Evolutionary conservation across 2,329 filamentous ascomycete species (phyloP), one percentile per base, ranked within the genome.

Genomic region (Metarhizium humberi): DNA sequence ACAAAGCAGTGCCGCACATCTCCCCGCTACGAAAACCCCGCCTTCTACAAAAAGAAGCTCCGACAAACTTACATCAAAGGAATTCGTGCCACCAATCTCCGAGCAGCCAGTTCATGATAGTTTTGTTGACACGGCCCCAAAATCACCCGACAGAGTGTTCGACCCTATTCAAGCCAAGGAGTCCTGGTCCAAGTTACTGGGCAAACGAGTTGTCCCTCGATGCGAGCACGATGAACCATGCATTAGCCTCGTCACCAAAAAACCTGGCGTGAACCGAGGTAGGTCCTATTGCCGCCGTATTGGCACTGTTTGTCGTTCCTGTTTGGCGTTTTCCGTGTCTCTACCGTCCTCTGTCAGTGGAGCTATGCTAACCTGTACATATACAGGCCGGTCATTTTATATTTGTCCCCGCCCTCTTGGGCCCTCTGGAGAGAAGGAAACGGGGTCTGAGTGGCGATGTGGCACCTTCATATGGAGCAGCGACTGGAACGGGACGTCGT

Each of bases 171-270:
- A 81, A 58, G 80, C 81, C 49, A 92, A 90, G 67, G 87, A 94
- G 65, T 87, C 86, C 25, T 97, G 94, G 94, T 85, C 84, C 4
- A 91, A 87, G 66, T 77, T 97, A 14, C 85, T 97, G 58, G 82
- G 85, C 16, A 90, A 87, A 68, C 85, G 87, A 55, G 73, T 82
- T 1, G 77, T 82, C 1, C 94, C 94, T 1, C 81, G 80, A 56
- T 99, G 94, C 67, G 91, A 96, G 50, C 94, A 99, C 66, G 78
- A 84, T 53, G 92, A 97, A 63, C 87, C 89, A 3, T 97, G 94
- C 70, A 88, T 91, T 60, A 89, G 79, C 60, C 74, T 92, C 52
- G 80, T 85, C 18, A 96, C 92, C 1, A 96, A 92, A 74, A 97
- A 97, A 67, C 78, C 90, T 0, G 94, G 94, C 1, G 74, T 89